phyloP scores from a whole-genome alignment of 495 filamentous ascomycete genomes.

The Tetracladium setigerum region DNA sequence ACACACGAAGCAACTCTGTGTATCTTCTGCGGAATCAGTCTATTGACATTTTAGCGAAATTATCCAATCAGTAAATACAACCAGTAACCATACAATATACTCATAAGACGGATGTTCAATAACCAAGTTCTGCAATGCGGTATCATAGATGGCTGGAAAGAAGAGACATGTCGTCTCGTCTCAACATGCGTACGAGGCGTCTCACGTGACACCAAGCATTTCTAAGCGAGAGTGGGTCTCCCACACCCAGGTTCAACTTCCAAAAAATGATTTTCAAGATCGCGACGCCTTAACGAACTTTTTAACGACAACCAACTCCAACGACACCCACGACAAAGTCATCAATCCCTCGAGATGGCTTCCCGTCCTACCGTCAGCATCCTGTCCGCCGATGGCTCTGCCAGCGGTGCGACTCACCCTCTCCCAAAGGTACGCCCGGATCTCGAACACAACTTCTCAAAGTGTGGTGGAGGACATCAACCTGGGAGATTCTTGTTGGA shows the following conservation, averaged over 20 bases:
- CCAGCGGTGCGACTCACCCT: conserved; percentile 78
- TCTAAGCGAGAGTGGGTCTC: too few species aligned
- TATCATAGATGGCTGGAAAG: too few species aligned
- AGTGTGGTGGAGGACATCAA: not conserved
- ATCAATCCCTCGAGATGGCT: conserved; percentile 52
- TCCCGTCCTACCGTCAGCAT: conserved; percentile 93
- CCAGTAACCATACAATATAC: too few species aligned
- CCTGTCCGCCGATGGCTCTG: conserved; percentile 82
- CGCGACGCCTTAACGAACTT: conserved; percentile 5
- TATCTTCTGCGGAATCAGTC: too few species aligned
- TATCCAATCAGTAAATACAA: too few species aligned
- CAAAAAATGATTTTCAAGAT: conserved; percentile 5
- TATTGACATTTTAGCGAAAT: too few species aligned
- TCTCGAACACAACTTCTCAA: not conserved
- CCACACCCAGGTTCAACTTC: conserved; percentile 9
- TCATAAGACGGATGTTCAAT: too few species aligned
- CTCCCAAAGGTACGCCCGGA: conserved; percentile 53
- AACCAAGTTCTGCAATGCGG: too few species aligned
- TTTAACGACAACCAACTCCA: conserved; percentile 6
- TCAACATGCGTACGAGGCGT: too few species aligned
- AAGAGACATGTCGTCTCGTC: too few species aligned
- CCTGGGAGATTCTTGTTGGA: not conserved
- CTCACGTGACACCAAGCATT: too few species aligned
- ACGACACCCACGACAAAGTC: conserved; percentile 21
- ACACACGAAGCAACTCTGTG: too few species aligned